Evolutionary conservation across 768 basidiomycete genomes (phyloP), one percentile per base, ranked within the genome.

Genomic region (Sarcomyxa edulis): DNA sequence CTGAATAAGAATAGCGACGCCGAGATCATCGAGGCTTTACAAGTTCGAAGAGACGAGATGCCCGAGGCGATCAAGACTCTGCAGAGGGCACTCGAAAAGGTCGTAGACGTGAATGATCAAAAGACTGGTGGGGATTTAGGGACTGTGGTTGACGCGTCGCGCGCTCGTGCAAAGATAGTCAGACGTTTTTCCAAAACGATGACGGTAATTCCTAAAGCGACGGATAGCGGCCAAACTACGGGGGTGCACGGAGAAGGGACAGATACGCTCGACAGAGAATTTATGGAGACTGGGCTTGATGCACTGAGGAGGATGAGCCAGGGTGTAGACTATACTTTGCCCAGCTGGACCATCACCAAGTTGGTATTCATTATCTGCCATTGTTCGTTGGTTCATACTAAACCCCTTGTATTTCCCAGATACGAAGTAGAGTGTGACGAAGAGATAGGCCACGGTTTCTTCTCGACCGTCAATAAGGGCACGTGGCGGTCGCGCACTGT

Each of bases 51-150:
- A 31, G 73, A 76, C 30, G 82, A 86, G 54, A 81, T 86, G 72
- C 80, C 81, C 1, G 87, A 90, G 55, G 84, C 84, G 9, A 78
- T 88, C 55, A 86, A 85, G 61, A 80, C 86, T 3, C 66, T 90
- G 12, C 85, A 86, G 59, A 61, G 86, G 16, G 77, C 76, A 10
- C 61, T 85, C 34, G 78, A 80, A 60, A 47, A 51, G 14, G 65
- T 69, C 38, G 59, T 65, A 30, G 66, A 62, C 40, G 45, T 40
- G 46, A 48, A 43, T 44, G 36, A 50, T 25, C 21, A 19, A 10
- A 41, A 36, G 22, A 19, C n/a, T 15, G 14, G 35, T 9, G 26
- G 39, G 32, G 14, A 21, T 20, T 25, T 19, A 7, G 31, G 14
- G 6, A 35, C 32, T 11, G 24, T 25, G 21, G 46, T 32, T 16